Evolutionary conservation across 352 stramenopile genomes (phyloP), one percentile per base, ranked within the genome.

Genomic region (Globisporangium mamillatum): DNA sequence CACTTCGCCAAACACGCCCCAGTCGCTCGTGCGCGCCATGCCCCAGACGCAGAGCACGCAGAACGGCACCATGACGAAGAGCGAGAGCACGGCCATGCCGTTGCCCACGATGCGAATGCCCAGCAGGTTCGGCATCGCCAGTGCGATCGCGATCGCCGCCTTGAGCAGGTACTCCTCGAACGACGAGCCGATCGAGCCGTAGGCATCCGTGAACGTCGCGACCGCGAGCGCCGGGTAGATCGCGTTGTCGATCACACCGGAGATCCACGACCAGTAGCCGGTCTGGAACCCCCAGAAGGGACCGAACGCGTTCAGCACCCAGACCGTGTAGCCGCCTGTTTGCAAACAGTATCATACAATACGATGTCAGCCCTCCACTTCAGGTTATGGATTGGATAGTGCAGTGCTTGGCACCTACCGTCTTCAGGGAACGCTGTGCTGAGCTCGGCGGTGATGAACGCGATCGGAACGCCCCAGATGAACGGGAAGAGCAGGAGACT

Each of bases 21-120:
- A 87, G 27, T 83, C 71, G 34, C 63, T 69, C 1, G 57, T 69
- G n/a, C 54, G 53, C 18, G 61, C 53, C 12, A 80, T 56, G 10
- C 71, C 77, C 77, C 75, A 83, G 14, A 87, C 27, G 8, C 59
- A 71, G 8, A 85, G 73, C 4, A 98, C 73, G 24, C 98, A 32
- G 74, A 99, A 99, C 12, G 95, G 94, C 62, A 88, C 70, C 82
- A 98, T 92, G 24, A 95, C 86, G 56, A 98, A 81, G 25, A 96
- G 61, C 46, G 83, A 94, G 59, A 98, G 80, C 6, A 80, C 62
- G 67, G 86, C 73, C 63, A 85, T 92, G 32, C 84, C 80, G 24
- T 90, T 86, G 2, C 90, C 92, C 10, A 98, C 90, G 58, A 97
- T 76, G 60, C 91, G 80, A 44, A 98, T 74, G 25, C 79, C 79